These are phyloP conservation scores for Mortierella sp. DNA, from an alignment of 371 early-diverging fungal species.

Conservation along the genomic window DNA sequence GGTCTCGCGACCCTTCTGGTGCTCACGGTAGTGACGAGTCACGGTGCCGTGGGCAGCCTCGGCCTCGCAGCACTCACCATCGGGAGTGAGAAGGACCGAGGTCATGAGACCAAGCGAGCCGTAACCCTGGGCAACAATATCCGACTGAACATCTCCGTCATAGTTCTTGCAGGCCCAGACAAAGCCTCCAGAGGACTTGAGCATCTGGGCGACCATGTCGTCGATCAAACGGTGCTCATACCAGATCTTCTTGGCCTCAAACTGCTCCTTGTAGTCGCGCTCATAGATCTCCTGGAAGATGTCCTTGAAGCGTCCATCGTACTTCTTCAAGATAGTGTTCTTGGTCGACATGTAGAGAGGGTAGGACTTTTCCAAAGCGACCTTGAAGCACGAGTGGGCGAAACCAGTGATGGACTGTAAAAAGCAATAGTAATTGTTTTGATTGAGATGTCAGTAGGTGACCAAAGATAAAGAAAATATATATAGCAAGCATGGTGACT, in stretches of 20 bases:
- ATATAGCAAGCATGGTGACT: background rate
- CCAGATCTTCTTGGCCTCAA: constrained; percentile 80
- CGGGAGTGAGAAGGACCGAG: constrained; percentile 90
- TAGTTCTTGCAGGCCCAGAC: constrained; percentile 96
- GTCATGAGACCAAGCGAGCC: constrained; percentile 93
- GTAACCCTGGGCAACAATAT: constrained; percentile 91
- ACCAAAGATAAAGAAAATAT: background rate
- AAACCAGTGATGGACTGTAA: constrained; percentile 83
- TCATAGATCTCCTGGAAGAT: constrained; percentile 91
- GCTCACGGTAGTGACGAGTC: constrained; percentile 94
- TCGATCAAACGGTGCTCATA: constrained; percentile 96
- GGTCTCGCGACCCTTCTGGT: constrained; percentile 89
- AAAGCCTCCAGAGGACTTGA: constrained; percentile 93
- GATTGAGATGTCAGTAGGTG: background rate
- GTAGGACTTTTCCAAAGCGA: constrained; percentile 85
- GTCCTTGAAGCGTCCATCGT: constrained; percentile 97
- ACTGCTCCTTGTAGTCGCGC: constrained; percentile 68
- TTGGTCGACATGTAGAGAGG: constrained; percentile 94
- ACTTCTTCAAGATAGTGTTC: constrained; percentile 93
- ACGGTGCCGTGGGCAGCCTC: constrained; percentile 98
- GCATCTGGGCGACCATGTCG: constrained; percentile 96
- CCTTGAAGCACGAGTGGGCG: constrained; percentile 90
- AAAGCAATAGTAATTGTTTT: background rate
- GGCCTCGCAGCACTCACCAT: constrained; percentile 90
- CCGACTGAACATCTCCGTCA: constrained; percentile 93